These are phyloP conservation scores for Fusarium siculi DNA, from an alignment of 2,329 filamentous ascomycete genomes.

Conservation along the genomic window DNA sequence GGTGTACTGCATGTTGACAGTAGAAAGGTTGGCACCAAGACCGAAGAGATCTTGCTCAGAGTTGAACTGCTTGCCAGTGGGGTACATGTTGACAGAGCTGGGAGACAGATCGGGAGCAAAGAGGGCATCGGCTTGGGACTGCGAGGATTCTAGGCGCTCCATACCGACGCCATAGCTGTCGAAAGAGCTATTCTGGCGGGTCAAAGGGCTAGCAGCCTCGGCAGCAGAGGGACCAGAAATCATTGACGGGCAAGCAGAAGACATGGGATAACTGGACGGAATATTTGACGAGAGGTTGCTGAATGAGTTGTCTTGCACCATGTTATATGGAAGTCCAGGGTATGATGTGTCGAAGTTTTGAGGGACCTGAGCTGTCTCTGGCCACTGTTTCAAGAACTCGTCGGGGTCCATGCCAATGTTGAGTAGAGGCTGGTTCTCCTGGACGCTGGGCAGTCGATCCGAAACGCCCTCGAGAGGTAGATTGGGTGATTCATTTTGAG, in stretches of 20 bases:
- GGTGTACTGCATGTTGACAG: constrained; percentile 42
- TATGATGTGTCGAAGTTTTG: constrained; percentile 39
- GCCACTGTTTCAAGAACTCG: constrained; percentile 51
- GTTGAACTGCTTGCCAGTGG: constrained; percentile 46
- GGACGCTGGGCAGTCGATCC: constrained; percentile 50
- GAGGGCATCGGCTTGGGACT: constrained; percentile 48
- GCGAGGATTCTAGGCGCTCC: constrained; percentile 52
- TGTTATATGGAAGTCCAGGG: constrained; percentile 18
- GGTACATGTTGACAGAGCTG: constrained; percentile 28
- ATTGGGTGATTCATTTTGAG: constrained; percentile 47
- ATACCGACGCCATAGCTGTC: constrained; percentile 50
- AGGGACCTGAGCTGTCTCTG: constrained; percentile 31
- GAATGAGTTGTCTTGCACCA: constrained; percentile 33
- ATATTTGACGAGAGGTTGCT: constrained; percentile 31
- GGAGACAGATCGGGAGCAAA: constrained; percentile 28
- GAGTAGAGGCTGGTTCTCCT: constrained; percentile 48
- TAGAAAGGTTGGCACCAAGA: constrained; percentile 51
- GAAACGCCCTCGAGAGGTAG: constrained; percentile 36
- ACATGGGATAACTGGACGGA: constrained; percentile 42
- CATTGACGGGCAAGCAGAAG: constrained; percentile 57
- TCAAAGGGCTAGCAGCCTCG: constrained; percentile 54
- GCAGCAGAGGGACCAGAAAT: constrained; percentile 53
- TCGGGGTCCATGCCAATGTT: constrained; percentile 53
- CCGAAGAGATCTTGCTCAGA: constrained; percentile 50
- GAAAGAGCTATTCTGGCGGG: constrained; percentile 56